These are phyloP conservation scores for Aquilaria yunnanensis DNA, from an alignment of 345 rosid species.

Conservation along the genomic window DNA sequence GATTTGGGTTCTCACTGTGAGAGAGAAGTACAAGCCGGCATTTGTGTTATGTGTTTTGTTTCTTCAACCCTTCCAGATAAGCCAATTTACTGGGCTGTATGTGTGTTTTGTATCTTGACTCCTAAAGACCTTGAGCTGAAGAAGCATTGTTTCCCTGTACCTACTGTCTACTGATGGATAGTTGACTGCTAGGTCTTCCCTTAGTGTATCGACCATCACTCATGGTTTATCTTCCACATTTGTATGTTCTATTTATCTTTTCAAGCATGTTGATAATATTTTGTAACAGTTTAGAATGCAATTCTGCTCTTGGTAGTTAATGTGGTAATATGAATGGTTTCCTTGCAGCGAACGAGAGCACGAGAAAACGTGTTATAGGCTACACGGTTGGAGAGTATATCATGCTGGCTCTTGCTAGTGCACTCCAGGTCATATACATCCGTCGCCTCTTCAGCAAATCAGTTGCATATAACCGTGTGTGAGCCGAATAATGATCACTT, in stretches of 20 bases:
- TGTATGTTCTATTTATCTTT: background rate
- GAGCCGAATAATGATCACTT: constrained; percentile 17
- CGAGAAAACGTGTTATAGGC: constrained; percentile 70
- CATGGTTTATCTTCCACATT: background rate
- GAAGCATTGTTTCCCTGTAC: no score
- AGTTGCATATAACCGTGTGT: constrained; percentile 84
- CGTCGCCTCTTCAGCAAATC: constrained; percentile 97
- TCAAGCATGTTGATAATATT: background rate
- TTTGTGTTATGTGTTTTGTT: no score
- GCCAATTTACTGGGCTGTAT: no score
- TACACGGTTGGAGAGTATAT: constrained; percentile 83
- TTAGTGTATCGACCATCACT: background rate
- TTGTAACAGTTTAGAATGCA: background rate
- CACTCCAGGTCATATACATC: constrained; percentile 70
- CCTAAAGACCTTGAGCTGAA: no score
- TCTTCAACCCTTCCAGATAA: no score
- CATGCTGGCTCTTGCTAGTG: constrained; percentile 57
- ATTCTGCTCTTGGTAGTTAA: background rate
- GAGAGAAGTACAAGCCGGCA: no score
- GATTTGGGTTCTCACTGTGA: no score
- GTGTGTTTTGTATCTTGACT: no score
- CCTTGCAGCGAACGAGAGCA: constrained; percentile 93
- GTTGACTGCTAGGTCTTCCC: background rate
- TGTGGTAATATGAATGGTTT: background rate
- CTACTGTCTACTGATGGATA: no score